A percentile compares a stretch with the other conserved stretches of the same genome.
These are phyloP conservation scores for Epichloe aotearoae DNA, from an alignment of 2,329 filamentous ascomycete genomes.

Conservation along the genomic window DNA sequence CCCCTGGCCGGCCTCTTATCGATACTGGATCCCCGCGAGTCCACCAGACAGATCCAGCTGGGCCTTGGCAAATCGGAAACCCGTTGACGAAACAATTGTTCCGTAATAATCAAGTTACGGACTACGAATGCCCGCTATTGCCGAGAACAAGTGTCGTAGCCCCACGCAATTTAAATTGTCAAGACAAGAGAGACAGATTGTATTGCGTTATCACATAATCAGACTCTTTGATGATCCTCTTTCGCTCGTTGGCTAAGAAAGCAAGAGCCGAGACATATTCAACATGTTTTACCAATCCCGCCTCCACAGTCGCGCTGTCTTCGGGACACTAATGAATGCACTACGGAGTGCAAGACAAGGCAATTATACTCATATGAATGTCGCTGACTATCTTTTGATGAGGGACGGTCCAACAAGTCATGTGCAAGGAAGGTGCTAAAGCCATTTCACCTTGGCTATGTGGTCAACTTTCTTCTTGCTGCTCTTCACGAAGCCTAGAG, in stretches of 20 bases:
- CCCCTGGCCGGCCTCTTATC: background rate
- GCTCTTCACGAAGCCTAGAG: slow-evolving; percentile 75
- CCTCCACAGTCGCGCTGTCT: background rate
- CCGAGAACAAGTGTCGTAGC: background rate
- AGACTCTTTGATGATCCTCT: background rate
- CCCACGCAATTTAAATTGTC: background rate
- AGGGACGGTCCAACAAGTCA: no score
- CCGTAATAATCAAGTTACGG: background rate
- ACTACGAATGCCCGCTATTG: background rate
- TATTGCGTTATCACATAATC: background rate
- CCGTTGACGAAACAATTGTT: background rate
- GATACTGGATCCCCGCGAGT: background rate
- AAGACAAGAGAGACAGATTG: background rate
- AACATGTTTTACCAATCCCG: background rate
- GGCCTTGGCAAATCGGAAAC: background rate
- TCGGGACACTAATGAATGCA: background rate
- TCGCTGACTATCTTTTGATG: no score
- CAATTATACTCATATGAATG: background rate
- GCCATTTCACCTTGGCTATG: slow-evolving; percentile 76
- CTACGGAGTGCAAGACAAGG: background rate
- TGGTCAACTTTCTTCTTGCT: slow-evolving; percentile 91
- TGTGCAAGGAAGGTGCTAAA: slow-evolving; percentile 24
- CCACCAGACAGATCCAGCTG: background rate
- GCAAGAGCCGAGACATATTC: slow-evolving; percentile 1
- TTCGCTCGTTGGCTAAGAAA: background rate